Evolutionary conservation across 2,329 filamentous ascomycete genomes (phyloP), one percentile per base, ranked within the genome.

Genomic region (Ascomycota sp.): DNA sequence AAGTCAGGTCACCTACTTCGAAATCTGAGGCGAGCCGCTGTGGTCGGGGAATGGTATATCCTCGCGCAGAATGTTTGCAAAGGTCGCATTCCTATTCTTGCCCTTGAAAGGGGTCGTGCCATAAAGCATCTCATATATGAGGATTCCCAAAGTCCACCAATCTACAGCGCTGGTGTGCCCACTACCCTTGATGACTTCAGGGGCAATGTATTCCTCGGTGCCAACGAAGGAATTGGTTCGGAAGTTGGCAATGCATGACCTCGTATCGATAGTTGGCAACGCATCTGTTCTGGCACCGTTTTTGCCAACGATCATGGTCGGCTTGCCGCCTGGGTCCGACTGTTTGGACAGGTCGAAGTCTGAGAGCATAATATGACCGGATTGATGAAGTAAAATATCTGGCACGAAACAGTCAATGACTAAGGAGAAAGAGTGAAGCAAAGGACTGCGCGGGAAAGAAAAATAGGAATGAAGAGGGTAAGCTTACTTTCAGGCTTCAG

Each of bases 361-460:
- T 36, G 89, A 95, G 50, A 98, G 68, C 89, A 98, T 98, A 43
- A 98, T 98, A 53, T 98, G 89, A 11, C 89, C 89, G n/a, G 89
- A 95, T 53, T 98, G 89, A 51, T 98, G 89, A 15, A 98, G 71
- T 10, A 98, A 65, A 40, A 98, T 98, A 44, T 98, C 85, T 94
- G 27, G 15, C 11, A 26, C 25, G 6, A 8, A 24, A n/a, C 8
- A 9, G 23, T 9, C 4, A 15, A 15, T 26, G n/a, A 26, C 7
- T 26, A n/a, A n/a, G n/a, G n/a, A n/a, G n/a, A n/a, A n/a, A n/a
- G n/a, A n/a, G n/a, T n/a, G n/a, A n/a, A n/a, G n/a, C n/a, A n/a
- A n/a, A n/a, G n/a, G n/a, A n/a, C n/a, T n/a, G n/a, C 7, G 25
- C 12, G 9, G 17, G 12, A 29, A 6, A 5, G 17, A 13, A 9